phyloP scores from a whole-genome alignment of 495 filamentous ascomycete species.

The Neurospora sp. region DNA sequence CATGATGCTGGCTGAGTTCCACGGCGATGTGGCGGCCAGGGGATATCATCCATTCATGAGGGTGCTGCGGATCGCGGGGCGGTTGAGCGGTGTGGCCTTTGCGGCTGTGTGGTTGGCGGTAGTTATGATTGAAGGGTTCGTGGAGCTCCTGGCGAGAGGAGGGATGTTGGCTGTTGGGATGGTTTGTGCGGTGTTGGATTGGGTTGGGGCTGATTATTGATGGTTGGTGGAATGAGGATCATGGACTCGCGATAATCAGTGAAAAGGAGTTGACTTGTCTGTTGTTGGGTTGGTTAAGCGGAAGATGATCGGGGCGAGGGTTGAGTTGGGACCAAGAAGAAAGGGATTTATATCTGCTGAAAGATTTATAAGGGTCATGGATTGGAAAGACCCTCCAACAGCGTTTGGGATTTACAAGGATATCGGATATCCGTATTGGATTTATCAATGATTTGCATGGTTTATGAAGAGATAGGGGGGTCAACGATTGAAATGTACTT shows the following conservation, averaged over 20 bases:
- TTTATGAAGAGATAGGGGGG: not conserved
- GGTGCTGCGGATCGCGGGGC: slow-evolving; percentile 7
- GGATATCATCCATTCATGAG: slow-evolving; percentile 10
- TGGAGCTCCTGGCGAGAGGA: slow-evolving; percentile 13
- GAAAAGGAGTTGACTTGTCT: not conserved
- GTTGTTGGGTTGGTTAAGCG: not conserved
- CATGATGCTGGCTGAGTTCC: slow-evolving; percentile 9
- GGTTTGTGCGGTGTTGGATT: slow-evolving; percentile 22
- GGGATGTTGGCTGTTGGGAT: slow-evolving; percentile 17
- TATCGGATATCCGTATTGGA: not conserved
- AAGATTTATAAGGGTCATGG: not conserved
- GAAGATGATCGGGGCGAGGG: not conserved
- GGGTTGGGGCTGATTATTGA: slow-evolving; percentile 26
- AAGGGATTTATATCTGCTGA: not conserved
- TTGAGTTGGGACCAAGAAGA: not conserved
- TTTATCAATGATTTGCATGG: not conserved
- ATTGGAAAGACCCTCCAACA: not conserved
- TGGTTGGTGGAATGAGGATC: not conserved
- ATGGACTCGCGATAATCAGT: not conserved
- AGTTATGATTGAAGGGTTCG: slow-evolving; percentile 15
- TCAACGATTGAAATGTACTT: not conserved
- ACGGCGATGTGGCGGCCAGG: not conserved
- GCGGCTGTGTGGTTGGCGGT: slow-evolving; percentile 20
- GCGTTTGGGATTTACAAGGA: not conserved
- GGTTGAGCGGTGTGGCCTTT: slow-evolving; percentile 14